These are phyloP conservation scores for Metrosideros polymorpha DNA, from an alignment of 441 rosid genomes.

Conservation along the genomic window DNA sequence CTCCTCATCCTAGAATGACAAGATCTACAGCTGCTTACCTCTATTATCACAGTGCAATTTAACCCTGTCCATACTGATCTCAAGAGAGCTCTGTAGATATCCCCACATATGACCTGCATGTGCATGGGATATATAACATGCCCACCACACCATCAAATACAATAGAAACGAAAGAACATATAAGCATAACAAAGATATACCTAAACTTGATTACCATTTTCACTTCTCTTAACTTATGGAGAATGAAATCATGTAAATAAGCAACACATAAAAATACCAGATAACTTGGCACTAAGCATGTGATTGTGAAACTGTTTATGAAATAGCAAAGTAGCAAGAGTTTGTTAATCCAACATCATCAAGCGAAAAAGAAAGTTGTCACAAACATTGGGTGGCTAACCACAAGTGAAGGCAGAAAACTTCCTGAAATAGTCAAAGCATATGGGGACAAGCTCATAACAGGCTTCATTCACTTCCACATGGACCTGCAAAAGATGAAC, in stretches of 20 bases:
- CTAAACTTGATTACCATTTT: not conserved
- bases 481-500: slow-evolving; percentile 66
- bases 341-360: slow-evolving; percentile 54
- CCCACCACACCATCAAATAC: slow-evolving; percentile 31
- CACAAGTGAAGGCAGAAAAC: slow-evolving; percentile 42
- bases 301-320: not conserved
- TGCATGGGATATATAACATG: slow-evolving; percentile 35
- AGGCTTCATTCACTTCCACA: slow-evolving; percentile 36
- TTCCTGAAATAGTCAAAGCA: slow-evolving; percentile 39
- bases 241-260: not conserved
- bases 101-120: slow-evolving; percentile 49
- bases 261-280: not conserved
- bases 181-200: slow-evolving; percentile 1
- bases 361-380: slow-evolving; percentile 43
- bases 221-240: not conserved
- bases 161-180: slow-evolving; percentile 16
- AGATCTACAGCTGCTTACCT: slow-evolving; percentile 33
- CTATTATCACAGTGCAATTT: slow-evolving; percentile 20
- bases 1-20: slow-evolving; percentile 6
- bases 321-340: slow-evolving; percentile 10
- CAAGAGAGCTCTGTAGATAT: slow-evolving; percentile 32
- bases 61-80: slow-evolving; percentile 31
- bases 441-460: slow-evolving; percentile 38
- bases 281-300: slow-evolving; percentile 3
- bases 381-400: slow-evolving; percentile 44